A percentile compares a stretch with the other conserved stretches of the same genome.
Conservation (phyloP, 2,329 filamentous ascomycete genomes). For the Xylaria sp. region DNA sequence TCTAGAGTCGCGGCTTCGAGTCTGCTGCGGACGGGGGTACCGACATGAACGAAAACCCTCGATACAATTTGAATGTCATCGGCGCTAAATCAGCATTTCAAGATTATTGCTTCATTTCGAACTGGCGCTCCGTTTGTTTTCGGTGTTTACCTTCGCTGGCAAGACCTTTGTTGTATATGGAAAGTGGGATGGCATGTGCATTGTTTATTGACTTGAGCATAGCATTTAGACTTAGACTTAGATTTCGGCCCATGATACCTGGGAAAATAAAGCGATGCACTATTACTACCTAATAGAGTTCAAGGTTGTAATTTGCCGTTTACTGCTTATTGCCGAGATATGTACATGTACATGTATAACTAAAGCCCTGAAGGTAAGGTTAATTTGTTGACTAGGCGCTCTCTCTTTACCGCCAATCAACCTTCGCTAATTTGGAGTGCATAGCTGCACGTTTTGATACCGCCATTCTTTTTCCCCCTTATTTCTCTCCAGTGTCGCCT, state of each 20-base stretch:
- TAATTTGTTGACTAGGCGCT: no score
- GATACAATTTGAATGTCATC: no score
- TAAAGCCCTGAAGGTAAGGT: no score
- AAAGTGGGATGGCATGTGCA: background rate
- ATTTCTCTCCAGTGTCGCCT: no score
- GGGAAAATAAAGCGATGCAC: background rate
- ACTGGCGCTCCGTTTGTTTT: background rate
- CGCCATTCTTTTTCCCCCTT: background rate
- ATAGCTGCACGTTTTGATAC: background rate
- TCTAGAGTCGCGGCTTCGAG: background rate
- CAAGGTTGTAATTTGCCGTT: background rate
- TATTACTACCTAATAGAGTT: no score
- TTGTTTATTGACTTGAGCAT: background rate
- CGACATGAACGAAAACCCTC: no score
- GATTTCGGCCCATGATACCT: background rate
- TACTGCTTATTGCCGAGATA: background rate
- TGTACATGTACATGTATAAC: no score
- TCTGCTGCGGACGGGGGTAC: no score
- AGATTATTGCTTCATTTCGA: background rate
- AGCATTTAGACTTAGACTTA: background rate
- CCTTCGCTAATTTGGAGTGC: background rate
- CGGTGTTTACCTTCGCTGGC: background rate
- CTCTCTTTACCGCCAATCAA: constrained; percentile 8
- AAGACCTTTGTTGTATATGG: background rate
- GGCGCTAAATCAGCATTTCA: background rate